Percentiles rank a stretch among this genome's conserved stretches.
Conservation (phyloP, 2,329 filamentous ascomycete species). For the Pseudogymnoascus pannorum region DNA sequence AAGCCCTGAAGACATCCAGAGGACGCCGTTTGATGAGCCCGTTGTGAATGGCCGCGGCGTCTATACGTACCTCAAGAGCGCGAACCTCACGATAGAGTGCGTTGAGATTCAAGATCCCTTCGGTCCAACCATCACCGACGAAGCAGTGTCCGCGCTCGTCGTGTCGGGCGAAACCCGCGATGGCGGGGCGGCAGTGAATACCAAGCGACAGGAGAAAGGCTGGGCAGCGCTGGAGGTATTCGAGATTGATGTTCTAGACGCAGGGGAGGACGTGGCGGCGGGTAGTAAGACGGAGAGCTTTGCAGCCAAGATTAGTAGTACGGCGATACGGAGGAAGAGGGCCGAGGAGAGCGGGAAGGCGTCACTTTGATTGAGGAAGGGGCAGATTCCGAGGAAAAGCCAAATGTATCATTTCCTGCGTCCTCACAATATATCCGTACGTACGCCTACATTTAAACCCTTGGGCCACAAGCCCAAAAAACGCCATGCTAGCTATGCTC, state of each 20-base stretch:
- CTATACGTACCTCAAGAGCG: conserved; percentile 50
- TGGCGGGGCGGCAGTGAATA: conserved; percentile 79
- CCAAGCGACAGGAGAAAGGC: conserved; percentile 66
- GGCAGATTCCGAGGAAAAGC: no score
- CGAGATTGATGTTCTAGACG: conserved; percentile 82
- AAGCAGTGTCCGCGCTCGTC: conserved; percentile 70
- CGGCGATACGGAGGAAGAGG: conserved; percentile 60
- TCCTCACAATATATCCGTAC: conserved; percentile 1
- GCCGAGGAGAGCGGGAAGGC: conserved; percentile 18
- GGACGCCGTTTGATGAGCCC: conserved; percentile 17
- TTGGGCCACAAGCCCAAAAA: background rate
- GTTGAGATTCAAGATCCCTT: conserved; percentile 82
- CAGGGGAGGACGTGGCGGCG: conserved; percentile 42
- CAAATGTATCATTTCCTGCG: background rate
- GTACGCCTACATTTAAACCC: background rate
- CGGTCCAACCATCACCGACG: conserved; percentile 81
- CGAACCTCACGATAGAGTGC: conserved; percentile 61
- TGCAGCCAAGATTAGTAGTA: conserved; percentile 83
- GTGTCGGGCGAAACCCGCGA: conserved; percentile 82
- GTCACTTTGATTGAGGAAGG: background rate
- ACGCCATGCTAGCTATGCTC: conserved; percentile 4
- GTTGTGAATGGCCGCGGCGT: conserved; percentile 43
- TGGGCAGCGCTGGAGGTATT: conserved; percentile 74
- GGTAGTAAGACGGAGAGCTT: conserved; percentile 52
- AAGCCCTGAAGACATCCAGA: conserved; percentile 30